Evolutionary conservation across 2,329 filamentous ascomycete genomes (phyloP).

Genomic region (Trichoderma sp.): DNA sequence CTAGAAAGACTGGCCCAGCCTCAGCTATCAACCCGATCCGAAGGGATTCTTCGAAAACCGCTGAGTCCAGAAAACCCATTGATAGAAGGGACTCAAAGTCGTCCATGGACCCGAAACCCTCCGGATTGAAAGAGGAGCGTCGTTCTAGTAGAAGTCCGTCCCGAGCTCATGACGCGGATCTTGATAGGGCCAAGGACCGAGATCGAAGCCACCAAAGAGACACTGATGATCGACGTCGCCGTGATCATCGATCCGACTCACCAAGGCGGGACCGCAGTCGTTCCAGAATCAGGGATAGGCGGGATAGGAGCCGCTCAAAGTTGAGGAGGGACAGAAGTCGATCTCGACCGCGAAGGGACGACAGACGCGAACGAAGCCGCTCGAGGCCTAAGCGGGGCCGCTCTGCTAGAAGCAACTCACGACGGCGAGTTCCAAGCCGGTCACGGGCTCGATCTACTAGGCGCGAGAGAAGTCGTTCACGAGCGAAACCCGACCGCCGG

Average conservation of each 20-base stretch:
- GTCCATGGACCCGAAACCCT: constrained; percentile 34
- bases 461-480: constrained; percentile 44
- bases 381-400: constrained; percentile 39
- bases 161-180: constrained; percentile 34
- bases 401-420: constrained; percentile 41
- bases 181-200: constrained; percentile 33
- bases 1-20: constrained; percentile 52
- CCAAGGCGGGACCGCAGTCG: constrained; percentile 41
- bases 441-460: constrained; percentile 41
- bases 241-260: constrained; percentile 44
- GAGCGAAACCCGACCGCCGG: constrained; percentile 35
- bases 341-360: constrained; percentile 42
- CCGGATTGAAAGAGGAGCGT: constrained; percentile 35
- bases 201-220: constrained; percentile 35
- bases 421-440: constrained; percentile 42
- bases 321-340: constrained; percentile 44
- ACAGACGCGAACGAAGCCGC: constrained; percentile 38
- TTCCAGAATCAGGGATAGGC: constrained; percentile 38
- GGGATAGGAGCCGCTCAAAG: constrained; percentile 42
- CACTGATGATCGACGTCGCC: constrained; percentile 36
- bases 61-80: constrained; percentile 44
- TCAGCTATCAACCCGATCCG: constrained; percentile 62
- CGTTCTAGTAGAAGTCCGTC: constrained; percentile 40
- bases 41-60: constrained; percentile 47
- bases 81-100: constrained; percentile 38